These are phyloP conservation scores for Fusarium odoratissimum DNA, from an alignment of 2,329 filamentous ascomycete species.

Conservation along the genomic window DNA sequence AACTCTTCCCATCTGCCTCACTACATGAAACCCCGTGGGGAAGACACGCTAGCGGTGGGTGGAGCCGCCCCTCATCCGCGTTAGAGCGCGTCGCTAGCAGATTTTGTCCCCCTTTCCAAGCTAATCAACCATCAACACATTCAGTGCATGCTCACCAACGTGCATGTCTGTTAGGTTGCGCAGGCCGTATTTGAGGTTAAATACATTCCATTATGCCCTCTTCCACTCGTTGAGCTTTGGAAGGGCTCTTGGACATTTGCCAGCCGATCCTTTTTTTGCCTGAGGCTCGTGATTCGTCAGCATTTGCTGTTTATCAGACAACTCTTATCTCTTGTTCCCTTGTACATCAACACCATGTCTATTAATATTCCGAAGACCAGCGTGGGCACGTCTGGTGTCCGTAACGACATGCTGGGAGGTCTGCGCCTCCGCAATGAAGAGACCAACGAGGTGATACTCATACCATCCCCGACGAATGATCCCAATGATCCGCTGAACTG, in stretches of 20 bases:
- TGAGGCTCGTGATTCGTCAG: neutral
- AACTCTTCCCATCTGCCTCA: neutral
- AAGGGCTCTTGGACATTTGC: too few species aligned
- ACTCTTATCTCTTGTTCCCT: neutral
- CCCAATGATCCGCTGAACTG: conserved; percentile 44
- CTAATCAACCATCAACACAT: neutral
- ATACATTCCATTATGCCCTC: neutral
- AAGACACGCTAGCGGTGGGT: neutral
- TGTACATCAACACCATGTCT: neutral
- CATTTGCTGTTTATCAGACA: neutral
- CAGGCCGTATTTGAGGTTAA: neutral
- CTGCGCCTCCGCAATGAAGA: neutral
- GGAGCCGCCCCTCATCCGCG: neutral
- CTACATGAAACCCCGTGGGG: neutral
- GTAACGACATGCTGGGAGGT: neutral
- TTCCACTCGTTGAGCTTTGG: accelerated
- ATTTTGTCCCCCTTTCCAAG: neutral
- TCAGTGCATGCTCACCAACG: neutral
- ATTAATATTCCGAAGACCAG: neutral
- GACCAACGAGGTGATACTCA: conserved; percentile 22
- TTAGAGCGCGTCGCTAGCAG: neutral
- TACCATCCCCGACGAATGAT: conserved; percentile 35
- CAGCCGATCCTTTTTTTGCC: too few species aligned
- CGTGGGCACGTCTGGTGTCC: neutral
- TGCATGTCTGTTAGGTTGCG: accelerated